Evolutionary conservation across 179 eudicot species (phyloP), one percentile per base, ranked within the genome.

Genomic region (Heliamphora pulchella): DNA sequence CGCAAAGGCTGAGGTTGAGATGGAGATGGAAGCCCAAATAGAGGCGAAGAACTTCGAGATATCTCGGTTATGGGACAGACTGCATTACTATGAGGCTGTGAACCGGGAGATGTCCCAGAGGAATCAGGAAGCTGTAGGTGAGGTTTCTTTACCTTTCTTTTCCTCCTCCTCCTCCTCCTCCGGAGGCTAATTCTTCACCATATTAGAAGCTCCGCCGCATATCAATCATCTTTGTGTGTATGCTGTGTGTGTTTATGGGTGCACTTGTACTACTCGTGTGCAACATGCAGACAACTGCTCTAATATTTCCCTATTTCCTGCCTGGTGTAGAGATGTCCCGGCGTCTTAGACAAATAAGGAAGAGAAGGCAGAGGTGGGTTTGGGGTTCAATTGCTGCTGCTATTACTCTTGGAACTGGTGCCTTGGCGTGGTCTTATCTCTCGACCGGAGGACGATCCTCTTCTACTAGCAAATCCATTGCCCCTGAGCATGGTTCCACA

Each of bases 101-200:
- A 96, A 96, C 84, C 86, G 82, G 77, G 99, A 96, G 86, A 96
- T 96, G 99, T 94, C 98, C 73, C 98, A 96, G 75, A 94, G 98
- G 87, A 96, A 96, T 81, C 99, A 96, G 86, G 99, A 96, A 90
- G 88, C 91, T 54, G 83, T 96, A 55, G 99, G 99, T 96, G 86
- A 88, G 94, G 62, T 44, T 64, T 2, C 39, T 15, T 43, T 57
- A 58, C 13, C 51, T 22, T 31, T 31, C 31, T 31, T 31, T 31
- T 31, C 31, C 31, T 31, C 31, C 31, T 31, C 31, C 31, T 31
- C 31, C 31, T 31, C 31, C 31, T 31, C 31, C 31, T 31, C 31
- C 31, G 31, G 31, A 31, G 31, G 31, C 31, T 31, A 31, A 31
- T 31, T 31, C 31, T 31, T 31, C 31, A 31, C 31, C 31, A 31